These are phyloP conservation scores for Phoma sp. DNA, from an alignment of 2,329 filamentous ascomycete species.

Conservation along the genomic window DNA sequence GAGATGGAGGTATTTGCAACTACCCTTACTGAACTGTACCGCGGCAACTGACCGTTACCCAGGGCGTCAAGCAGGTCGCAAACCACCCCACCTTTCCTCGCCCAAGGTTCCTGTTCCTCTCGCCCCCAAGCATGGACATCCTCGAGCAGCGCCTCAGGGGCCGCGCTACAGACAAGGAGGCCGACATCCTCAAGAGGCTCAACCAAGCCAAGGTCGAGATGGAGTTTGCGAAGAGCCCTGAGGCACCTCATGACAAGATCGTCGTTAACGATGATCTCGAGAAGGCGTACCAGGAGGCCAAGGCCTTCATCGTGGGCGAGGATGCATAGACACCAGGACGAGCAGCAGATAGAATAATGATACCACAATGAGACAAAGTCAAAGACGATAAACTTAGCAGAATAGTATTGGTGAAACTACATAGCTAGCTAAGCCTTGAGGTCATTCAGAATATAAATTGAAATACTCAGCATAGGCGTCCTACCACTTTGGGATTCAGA, in stretches of 20 bases:
- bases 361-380: constrained; percentile 4
- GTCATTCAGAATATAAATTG: constrained; percentile 57
- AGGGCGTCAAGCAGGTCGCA: constrained; percentile 93
- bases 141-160: constrained; percentile 67
- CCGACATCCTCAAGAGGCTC: constrained; percentile 55
- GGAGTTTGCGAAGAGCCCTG: constrained; percentile 47
- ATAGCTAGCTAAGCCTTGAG: constrained; percentile 38
- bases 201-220: constrained; percentile 55
- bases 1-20: constrained; percentile 78
- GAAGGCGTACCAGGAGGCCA: constrained; percentile 56
- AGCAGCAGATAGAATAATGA: not conserved
- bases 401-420: constrained; percentile 2
- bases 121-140: constrained; percentile 75
- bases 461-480: constrained; percentile 50
- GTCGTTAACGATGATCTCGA: constrained; percentile 61
- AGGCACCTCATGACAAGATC: constrained; percentile 58
- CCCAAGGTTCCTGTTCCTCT: constrained; percentile 83
- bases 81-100: constrained; percentile 66
- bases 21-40: not conserved
- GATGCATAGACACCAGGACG: constrained; percentile 22
- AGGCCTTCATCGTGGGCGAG: constrained; percentile 56
- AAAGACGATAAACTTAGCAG: not conserved
- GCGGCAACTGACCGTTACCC: not conserved
- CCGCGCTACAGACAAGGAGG: constrained; percentile 53
- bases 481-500: constrained; percentile 55